Percentiles rank a stretch among this genome's conserved stretches.
Evolutionary conservation across 768 basidiomycete genomes (phyloP).

Genomic region (Holtermanniella nyarrowii): DNA sequence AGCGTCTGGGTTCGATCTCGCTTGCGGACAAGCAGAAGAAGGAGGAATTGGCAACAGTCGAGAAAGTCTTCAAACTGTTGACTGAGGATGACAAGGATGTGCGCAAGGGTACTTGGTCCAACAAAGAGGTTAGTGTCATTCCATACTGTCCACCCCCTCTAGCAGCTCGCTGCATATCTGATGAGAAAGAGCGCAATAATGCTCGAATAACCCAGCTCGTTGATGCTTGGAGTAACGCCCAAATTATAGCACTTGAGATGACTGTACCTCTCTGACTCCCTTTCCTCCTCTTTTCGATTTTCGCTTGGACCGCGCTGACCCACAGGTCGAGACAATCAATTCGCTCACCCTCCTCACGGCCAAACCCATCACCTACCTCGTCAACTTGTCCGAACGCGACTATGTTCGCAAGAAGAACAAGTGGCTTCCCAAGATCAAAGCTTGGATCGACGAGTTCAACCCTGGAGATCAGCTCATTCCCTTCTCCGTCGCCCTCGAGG

Average conservation of each 20-base stretch:
- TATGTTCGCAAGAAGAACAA: slow-evolving; percentile 98
- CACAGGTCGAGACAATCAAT: slow-evolving; percentile 40
- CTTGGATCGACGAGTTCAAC: slow-evolving; percentile 94
- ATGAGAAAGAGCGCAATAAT: slow-evolving; percentile 65
- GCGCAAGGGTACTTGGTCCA: slow-evolving; percentile 85
- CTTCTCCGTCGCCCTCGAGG: slow-evolving; percentile 91
- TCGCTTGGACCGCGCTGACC: slow-evolving; percentile 1
- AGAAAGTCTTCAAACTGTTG: slow-evolving; percentile 71
- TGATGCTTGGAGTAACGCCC: slow-evolving; percentile 84
- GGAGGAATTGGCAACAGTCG: slow-evolving; percentile 82
- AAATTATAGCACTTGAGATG: slow-evolving; percentile 55
- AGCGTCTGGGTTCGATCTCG: slow-evolving; percentile 61
- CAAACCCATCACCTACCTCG: slow-evolving; percentile 94
- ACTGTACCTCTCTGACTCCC: slow-evolving; percentile 37
- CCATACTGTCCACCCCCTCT: slow-evolving; percentile 5
- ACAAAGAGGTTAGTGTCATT: slow-evolving; percentile 71
- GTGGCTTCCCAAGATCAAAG: slow-evolving; percentile 97
- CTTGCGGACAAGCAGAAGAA: slow-evolving; percentile 91
- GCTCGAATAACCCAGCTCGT: slow-evolving; percentile 94
- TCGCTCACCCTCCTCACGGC: slow-evolving; percentile 78
- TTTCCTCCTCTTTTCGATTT: slow-evolving; percentile 1
- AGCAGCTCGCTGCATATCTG: slow-evolving; percentile 34
- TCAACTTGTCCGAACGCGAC: slow-evolving; percentile 90
- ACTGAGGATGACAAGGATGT: slow-evolving; percentile 74
- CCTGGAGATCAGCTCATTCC: slow-evolving; percentile 92